Evolutionary conservation across 306 rosid species (phyloP).

Genomic region (Delonix regia): DNA sequence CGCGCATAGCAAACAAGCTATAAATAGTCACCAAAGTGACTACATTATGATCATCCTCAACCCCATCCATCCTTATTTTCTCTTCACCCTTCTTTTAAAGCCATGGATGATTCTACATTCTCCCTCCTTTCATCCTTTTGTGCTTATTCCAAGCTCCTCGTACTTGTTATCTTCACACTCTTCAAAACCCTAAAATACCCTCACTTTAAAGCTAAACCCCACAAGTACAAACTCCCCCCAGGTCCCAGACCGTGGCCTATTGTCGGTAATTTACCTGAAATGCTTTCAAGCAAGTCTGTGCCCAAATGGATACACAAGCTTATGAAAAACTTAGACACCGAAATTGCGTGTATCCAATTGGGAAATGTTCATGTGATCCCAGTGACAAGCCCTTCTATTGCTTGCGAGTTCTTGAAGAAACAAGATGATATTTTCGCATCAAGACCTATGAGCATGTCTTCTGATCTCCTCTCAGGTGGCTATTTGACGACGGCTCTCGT

Average conservation of each 20-base stretch:
- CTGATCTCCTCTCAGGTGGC: constrained; percentile 16
- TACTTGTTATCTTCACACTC: background rate
- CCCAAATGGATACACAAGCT: constrained; percentile 34
- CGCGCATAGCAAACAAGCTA: too few relatives aligned
- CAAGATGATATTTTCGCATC: constrained; percentile 38
- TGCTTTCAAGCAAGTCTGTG: constrained; percentile 29
- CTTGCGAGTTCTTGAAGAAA: constrained; percentile 37
- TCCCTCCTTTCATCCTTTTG: background rate
- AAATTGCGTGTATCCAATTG: constrained; percentile 45
- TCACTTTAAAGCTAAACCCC: background rate
- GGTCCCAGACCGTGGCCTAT: constrained; percentile 43
- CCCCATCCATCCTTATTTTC: background rate
- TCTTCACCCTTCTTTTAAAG: background rate
- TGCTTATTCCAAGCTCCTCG: background rate
- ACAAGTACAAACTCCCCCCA: background rate
- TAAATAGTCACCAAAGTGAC: background rate
- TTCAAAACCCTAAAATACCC: background rate
- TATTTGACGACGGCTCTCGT: background rate
- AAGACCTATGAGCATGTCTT: constrained; percentile 31
- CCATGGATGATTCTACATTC: background rate
- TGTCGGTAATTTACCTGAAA: constrained; percentile 27
- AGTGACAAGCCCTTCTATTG: constrained; percentile 35
- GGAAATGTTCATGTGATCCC: constrained; percentile 41
- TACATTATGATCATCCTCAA: too few relatives aligned
- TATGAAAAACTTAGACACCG: constrained; percentile 30